Evolutionary conservation across 768 basidiomycete species (phyloP).

Genomic region (Pulveroboletus ravenelii): DNA sequence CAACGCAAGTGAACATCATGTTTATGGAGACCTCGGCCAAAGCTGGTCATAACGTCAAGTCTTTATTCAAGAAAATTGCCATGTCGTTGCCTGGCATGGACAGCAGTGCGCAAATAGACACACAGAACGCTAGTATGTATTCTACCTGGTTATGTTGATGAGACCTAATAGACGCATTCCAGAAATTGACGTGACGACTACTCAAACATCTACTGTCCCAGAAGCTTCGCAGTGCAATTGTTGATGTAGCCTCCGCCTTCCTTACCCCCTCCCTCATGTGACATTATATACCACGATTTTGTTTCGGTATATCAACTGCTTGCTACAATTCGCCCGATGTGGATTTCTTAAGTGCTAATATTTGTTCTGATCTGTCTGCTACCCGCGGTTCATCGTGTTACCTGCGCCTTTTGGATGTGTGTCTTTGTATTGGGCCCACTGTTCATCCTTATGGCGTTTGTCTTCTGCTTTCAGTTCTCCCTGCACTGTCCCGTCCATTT

Average conservation of each 20-base stretch:
- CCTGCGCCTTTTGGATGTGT: slow-evolving; percentile 86
- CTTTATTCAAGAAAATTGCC: slow-evolving; percentile 98
- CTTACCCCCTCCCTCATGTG: slow-evolving; percentile 4
- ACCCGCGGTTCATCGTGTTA: slow-evolving; percentile 92
- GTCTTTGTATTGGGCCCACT: slow-evolving; percentile 88
- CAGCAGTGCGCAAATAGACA: slow-evolving; percentile 61
- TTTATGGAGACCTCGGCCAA: slow-evolving; percentile 99
- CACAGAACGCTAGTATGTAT: slow-evolving; percentile 45
- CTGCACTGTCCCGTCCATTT: slow-evolving; percentile 73
- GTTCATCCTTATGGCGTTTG: slow-evolving; percentile 81
- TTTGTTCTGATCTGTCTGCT: slow-evolving; percentile 7
- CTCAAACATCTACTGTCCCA: slow-evolving; percentile 62
- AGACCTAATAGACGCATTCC: slow-evolving; percentile 5
- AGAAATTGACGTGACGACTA: slow-evolving; percentile 92
- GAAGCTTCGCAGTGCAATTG: slow-evolving; percentile 87
- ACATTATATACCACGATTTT: slow-evolving; percentile 28
- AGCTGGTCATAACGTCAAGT: slow-evolving; percentile 98
- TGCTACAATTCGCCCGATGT: slow-evolving; percentile 9
- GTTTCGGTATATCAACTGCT: slow-evolving; percentile 21
- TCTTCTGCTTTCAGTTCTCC: slow-evolving; percentile 69
- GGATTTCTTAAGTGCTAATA: slow-evolving; percentile 6
- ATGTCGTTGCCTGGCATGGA: slow-evolving; percentile 97
- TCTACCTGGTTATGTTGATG: neutral
- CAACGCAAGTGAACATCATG: slow-evolving; percentile 89
- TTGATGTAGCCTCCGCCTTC: slow-evolving; percentile 33